These are phyloP conservation scores for Vigna angularis DNA, from an alignment of 306 rosid genomes.

Conservation along the genomic window DNA sequence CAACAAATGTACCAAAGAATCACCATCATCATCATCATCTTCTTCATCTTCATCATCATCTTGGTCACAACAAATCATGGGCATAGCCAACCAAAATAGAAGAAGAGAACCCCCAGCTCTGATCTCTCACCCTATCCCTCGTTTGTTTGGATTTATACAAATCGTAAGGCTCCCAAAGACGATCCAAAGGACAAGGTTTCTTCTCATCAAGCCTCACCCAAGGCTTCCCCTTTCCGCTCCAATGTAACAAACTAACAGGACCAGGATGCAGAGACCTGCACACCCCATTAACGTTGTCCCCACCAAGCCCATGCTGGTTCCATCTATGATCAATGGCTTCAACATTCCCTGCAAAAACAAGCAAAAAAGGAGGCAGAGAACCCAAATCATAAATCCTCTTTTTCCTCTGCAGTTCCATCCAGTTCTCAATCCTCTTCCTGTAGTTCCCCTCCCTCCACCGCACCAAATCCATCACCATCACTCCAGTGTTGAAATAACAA, in stretches of 20 bases:
- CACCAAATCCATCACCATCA: conserved; percentile 86
- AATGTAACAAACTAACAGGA: conserved; percentile 87
- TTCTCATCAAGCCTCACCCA: conserved; percentile 87
- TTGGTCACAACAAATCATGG: conserved; percentile 47
- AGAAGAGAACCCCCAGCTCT: conserved; percentile 53
- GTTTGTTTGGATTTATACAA: conserved; percentile 50
- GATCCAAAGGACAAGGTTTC: conserved; percentile 77
- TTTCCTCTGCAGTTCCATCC: conserved; percentile 89
- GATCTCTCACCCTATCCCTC: conserved; percentile 1
- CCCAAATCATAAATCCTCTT: conserved; percentile 87
- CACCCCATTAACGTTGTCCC: conserved; percentile 84
- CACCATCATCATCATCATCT: neutral
- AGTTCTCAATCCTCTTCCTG: conserved; percentile 72
- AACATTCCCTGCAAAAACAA: conserved; percentile 80
- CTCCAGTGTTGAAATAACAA: conserved; percentile 95
- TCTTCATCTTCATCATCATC: neutral
- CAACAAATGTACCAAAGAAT: conserved; percentile 53
- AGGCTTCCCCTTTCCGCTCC: conserved; percentile 99
- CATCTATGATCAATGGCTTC: conserved; percentile 90
- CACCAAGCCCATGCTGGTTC: conserved; percentile 97
- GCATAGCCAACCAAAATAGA: conserved; percentile 59
- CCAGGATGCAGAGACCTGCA: conserved; percentile 92
- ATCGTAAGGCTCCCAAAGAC: conserved; percentile 95
- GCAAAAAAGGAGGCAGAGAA: conserved; percentile 81
- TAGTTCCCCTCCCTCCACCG: conserved; percentile 80